Conservation (phyloP, 352 stramenopile genomes). For the Pythium guiyangense region DNA sequence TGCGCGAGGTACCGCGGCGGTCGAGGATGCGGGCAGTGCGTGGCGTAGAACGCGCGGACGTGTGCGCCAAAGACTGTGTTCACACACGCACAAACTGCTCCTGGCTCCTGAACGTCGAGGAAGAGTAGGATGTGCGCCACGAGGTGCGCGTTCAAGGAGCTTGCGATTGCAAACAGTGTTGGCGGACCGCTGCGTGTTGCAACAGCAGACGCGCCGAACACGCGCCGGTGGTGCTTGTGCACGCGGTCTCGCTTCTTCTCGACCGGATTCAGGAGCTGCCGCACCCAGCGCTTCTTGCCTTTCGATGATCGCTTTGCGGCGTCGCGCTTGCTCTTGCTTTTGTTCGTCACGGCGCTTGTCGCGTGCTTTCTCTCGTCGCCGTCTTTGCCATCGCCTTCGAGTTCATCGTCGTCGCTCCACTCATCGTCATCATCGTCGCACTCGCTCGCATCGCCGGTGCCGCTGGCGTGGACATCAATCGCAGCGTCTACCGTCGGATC, state of each 20-base stretch:
- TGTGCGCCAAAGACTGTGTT: constrained; percentile 26
- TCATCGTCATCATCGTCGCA: background rate
- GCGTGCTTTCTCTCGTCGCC: background rate
- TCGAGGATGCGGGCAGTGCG: constrained; percentile 32
- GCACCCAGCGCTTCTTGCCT: constrained; percentile 9
- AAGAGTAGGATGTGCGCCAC: constrained; percentile 36
- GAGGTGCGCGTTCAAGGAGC: constrained; percentile 15
- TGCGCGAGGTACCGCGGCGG: constrained; percentile 29
- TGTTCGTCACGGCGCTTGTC: background rate
- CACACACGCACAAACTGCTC: constrained; percentile 21
- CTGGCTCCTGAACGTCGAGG: constrained; percentile 25
- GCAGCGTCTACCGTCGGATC: background rate
- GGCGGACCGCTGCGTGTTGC: constrained; percentile 6
- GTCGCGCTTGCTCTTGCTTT: constrained; percentile 3
- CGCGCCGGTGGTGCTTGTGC: background rate
- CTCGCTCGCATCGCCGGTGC: background rate
- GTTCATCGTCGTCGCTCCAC: background rate
- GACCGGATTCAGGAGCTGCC: constrained; percentile 7
- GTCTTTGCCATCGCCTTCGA: background rate
- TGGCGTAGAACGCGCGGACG: constrained; percentile 33
- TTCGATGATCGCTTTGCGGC: background rate
- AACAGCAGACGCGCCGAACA: background rate
- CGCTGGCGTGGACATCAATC: background rate
- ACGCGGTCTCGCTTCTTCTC: constrained; percentile 8
- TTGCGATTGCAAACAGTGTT: constrained; percentile 20